Percentiles rank a stretch among this genome's conserved stretches.
Conservation (phyloP, 1,284 basidiomycete genomes). For the Ganoderma sinense region DNA sequence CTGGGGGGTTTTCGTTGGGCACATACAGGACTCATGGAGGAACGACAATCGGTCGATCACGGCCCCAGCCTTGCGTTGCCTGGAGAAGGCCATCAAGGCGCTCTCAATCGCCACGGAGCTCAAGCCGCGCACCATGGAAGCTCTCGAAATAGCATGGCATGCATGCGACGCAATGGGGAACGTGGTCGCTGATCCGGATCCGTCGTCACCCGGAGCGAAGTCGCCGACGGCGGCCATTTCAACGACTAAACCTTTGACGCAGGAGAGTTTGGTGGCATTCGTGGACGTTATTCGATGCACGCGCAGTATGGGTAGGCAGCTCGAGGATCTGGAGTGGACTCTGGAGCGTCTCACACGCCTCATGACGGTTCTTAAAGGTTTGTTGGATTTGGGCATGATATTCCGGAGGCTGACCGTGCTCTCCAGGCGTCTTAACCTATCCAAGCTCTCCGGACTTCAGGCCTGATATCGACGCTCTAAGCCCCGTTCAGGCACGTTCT, state of each 20-base stretch:
- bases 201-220: conserved; percentile 19
- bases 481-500: conserved; percentile 78
- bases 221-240: conserved; percentile 7
- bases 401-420: not conserved
- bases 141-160: conserved; percentile 74
- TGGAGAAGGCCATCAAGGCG: conserved; percentile 80
- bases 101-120: conserved; percentile 49
- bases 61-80: conserved; percentile 81
- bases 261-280: conserved; percentile 86
- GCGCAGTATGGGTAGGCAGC: conserved; percentile 54
- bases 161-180: conserved; percentile 74
- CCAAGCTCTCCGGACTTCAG: conserved; percentile 85
- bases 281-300: conserved; percentile 75
- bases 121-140: conserved; percentile 52
- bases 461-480: conserved; percentile 85
- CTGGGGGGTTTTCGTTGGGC: conserved; percentile 77
- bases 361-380: conserved; percentile 81
- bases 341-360: conserved; percentile 70
- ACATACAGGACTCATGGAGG: conserved; percentile 74
- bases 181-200: conserved; percentile 37
- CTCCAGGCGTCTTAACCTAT: conserved; percentile 80
- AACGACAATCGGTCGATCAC: conserved; percentile 75
- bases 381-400: conserved; percentile 37
- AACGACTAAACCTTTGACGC: conserved; percentile 70
- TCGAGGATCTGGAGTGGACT: conserved; percentile 68